Conservation (phyloP, 2,329 filamentous ascomycete genomes). For the Zarea fungicola region DNA sequence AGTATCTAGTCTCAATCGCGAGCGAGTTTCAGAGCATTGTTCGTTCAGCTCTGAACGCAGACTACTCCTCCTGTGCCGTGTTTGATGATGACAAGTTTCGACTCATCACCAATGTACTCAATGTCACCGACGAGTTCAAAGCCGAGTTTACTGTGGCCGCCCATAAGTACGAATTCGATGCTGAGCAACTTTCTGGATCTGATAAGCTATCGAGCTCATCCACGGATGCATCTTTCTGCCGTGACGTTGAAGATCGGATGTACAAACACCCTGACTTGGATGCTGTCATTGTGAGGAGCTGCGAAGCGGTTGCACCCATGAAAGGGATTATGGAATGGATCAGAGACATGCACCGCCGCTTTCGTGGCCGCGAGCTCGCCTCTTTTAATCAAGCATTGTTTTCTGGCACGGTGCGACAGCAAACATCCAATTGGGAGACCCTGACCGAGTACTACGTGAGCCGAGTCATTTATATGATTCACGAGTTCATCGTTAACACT, state of each 20-base stretch:
- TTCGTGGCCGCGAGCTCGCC: constrained; percentile 22
- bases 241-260: background rate
- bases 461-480: constrained; percentile 22
- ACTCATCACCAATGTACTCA: constrained; percentile 19
- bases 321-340: constrained; percentile 22
- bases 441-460: constrained; percentile 24
- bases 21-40: constrained; percentile 17
- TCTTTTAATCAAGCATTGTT: constrained; percentile 19
- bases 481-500: constrained; percentile 23
- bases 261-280: constrained; percentile 10
- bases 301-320: background rate
- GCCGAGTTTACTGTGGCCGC: constrained; percentile 3
- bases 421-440: constrained; percentile 25
- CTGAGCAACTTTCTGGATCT: background rate
- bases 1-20: constrained; percentile 17
- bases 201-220: no score
- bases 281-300: background rate
- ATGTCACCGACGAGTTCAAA: constrained; percentile 17
- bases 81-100: constrained; percentile 17
- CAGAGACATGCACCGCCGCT: constrained; percentile 16
- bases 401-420: constrained; percentile 22
- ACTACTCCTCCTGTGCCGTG: constrained; percentile 13
- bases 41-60: constrained; percentile 11
- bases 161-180: constrained; percentile 17
- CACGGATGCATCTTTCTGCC: no score